Evolutionary conservation across 2,329 filamentous ascomycete genomes (phyloP), one percentile per base, ranked within the genome.

Genomic region (Pleurostoma richardsiae): DNA sequence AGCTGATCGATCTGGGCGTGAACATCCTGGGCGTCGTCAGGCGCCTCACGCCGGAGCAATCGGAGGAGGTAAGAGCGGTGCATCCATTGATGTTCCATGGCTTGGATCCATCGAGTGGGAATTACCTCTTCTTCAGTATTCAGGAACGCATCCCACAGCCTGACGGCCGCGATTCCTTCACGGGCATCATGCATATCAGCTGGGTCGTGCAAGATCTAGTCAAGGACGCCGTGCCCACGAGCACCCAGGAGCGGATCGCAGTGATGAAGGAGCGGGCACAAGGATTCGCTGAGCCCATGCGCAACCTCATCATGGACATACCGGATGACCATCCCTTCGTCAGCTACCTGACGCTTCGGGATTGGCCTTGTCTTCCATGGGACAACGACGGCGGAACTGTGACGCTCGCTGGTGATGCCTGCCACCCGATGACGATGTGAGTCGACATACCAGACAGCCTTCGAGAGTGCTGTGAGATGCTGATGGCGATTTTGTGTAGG

Each of bases 341-440:
- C 19, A 19, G 19, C 19, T 19, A 61, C 63, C 0, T 58, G 64
- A 62, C 68, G 30, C 10, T 10, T 42, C 59, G 19, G 19, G 19
- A 19, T 19, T 64, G 67, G 50, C 66, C 65, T 1, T 62, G 57
- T 29, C 59, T 58, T 2, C 54, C 59, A 4, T 76, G 73, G 71
- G 60, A 71, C 48, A 71, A 70, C 42, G 57, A 53, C 10, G 56
- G 59, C 39, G 74, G 73, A 4, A 61, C 64, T 1, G 68, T 74
- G 3, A 74, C 74, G 2, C 58, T 80, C 1, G 63, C 71, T 4
- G 77, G 78, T 3, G 78, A 81, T 55, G 71, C 76, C 2, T 76
- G 76, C 0, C 77, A 81, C 57, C 71, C 76, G 19, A 80, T 81
- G 77, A 77, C 75, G 30, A 78, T 79, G 75, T 78, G 19, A 19